Evolutionary conservation across 345 rosid genomes (phyloP).

Genomic region (Cardamine resedifolia): DNA sequence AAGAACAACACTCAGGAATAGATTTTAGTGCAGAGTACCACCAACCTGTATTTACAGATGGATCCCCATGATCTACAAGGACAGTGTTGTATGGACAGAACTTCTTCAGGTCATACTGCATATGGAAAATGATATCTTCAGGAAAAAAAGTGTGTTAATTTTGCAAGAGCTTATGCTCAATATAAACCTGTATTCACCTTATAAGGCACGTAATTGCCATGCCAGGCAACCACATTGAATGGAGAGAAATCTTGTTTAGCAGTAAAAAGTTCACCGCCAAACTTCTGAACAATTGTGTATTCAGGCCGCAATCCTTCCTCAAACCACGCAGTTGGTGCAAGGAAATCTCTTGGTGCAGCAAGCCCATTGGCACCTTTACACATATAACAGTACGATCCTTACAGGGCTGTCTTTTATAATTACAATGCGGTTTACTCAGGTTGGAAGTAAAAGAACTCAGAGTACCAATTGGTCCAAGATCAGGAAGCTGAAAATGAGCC

Average conservation of each 20-base stretch:
- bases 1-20: background rate
- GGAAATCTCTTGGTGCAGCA: constrained; percentile 90
- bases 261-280: constrained; percentile 81
- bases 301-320: constrained; percentile 67
- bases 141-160: background rate
- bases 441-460: constrained; percentile 22
- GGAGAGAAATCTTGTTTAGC: constrained; percentile 98
- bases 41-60: constrained; percentile 88
- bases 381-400: constrained; percentile 7
- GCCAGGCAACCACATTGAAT: constrained; percentile 97
- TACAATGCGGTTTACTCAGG: background rate
- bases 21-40: background rate
- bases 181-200: constrained; percentile 50
- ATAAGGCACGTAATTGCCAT: constrained; percentile 91
- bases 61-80: constrained; percentile 86
- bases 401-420: background rate
- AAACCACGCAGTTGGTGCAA: constrained; percentile 83
- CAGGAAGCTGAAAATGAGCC: constrained; percentile 94
- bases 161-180: background rate
- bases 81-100: constrained; percentile 97
- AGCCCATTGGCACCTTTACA: constrained; percentile 91
- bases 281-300: constrained; percentile 75
- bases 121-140: constrained; percentile 11
- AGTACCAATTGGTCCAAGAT: constrained; percentile 95
- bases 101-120: constrained; percentile 86